Evolutionary conservation across 768 basidiomycete species (phyloP), one percentile per base, ranked within the genome.

Genomic region (Boletus vermiculosoides): DNA sequence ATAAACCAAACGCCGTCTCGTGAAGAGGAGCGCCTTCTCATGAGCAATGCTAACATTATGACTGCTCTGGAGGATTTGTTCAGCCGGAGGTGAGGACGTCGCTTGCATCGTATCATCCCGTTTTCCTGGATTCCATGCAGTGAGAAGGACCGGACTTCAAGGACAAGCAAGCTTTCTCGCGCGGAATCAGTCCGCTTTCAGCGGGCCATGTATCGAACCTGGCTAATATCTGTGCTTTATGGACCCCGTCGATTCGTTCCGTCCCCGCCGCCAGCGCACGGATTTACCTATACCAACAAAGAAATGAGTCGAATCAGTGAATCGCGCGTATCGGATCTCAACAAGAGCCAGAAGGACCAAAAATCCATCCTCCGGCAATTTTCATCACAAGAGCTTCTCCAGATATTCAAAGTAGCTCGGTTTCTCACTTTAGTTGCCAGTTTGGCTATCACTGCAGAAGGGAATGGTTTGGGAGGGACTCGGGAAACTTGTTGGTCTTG

Each of bases 61-160:
- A 57, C 50, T 7, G 52, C 57, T 0, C 44, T 78, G 16, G 76
- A 77, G 55, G 65, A 71, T 31, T 40, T 78, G 12, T 79, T 73
- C 56, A 78, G 74, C 33, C 3, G 12, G 33, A 34, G 33, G 78
- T 72, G 20, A 63, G 77, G 70, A 44, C 39, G 11, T 57, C 30
- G 12, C 5, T 37, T 8, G 5, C 1, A 15, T 13, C 20, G 20
- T 7, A 5, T n/a, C 11, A 7, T 15, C 33, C n/a, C 3, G 15
- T 9, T 34, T n/a, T 11, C 28, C 8, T 16, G 20, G 40, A 42
- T 45, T 16, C 1, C 11, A 5, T 16, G 28, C 16, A 56, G 57
- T 11, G 1, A 73, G 52, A 34, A 34, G 33, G 33, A 34, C 33
- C 11, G 33, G 33, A 34, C 59, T 3, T 71, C 65, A 25, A 47